A percentile compares a stretch with the other conserved stretches of the same genome.
Conservation (phyloP, 75 land plant genomes). For the Azolla pinnata region DNA sequence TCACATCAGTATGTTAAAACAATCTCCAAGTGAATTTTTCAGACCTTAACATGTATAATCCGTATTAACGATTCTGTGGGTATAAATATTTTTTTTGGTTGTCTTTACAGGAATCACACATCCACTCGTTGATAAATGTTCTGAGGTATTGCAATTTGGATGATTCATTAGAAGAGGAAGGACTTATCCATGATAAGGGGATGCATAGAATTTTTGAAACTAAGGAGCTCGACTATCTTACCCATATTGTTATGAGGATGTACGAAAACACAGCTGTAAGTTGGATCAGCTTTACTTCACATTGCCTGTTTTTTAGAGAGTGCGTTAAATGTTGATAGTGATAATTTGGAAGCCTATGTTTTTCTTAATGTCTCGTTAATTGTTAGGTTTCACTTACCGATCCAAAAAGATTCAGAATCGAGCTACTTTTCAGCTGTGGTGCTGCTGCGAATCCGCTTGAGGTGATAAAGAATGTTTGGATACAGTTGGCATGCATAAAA, state of each 20-base stretch:
- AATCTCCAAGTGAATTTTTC: no score
- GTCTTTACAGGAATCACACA: constrained; percentile 86
- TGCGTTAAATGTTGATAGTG: no score
- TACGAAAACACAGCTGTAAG: constrained; percentile 89
- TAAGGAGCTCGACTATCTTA: constrained; percentile 95
- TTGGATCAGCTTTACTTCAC: no score
- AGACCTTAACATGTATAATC: no score
- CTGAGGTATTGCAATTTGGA: constrained; percentile 95
- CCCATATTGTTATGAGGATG: constrained; percentile 86
- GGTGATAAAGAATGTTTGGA: constrained; percentile 42
- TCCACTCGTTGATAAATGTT: constrained; percentile 95
- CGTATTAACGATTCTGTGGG: no score
- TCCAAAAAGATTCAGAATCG: constrained; percentile 80
- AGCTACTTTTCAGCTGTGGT: constrained; percentile 91
- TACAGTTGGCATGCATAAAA: no score
- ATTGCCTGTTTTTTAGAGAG: no score
- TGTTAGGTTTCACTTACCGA: constrained; percentile 72
- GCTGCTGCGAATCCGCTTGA: constrained; percentile 88
- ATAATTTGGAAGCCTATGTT: no score
- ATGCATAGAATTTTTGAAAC: constrained; percentile 72
- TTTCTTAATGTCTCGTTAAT: no score
- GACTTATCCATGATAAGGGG: constrained; percentile 72
- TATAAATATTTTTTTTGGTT: neutral
- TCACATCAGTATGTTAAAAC: constrained; percentile 60
- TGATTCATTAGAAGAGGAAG: constrained; percentile 82